These are phyloP conservation scores for Pisolithus albus DNA, from an alignment of 768 basidiomycete genomes.

Conservation along the genomic window DNA sequence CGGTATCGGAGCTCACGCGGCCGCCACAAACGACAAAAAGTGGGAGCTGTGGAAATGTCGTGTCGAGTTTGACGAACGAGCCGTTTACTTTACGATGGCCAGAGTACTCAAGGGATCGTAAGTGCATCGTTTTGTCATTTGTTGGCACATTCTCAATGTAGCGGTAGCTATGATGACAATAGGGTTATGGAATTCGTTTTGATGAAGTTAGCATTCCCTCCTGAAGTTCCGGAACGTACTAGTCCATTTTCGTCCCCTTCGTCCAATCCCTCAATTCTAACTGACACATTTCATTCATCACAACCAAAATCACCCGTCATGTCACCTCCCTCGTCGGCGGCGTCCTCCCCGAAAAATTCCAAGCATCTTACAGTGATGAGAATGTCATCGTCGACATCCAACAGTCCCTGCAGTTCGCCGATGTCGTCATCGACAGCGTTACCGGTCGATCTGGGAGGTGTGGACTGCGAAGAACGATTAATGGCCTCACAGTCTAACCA, in stretches of 20 bases:
- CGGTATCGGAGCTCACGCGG: conserved; percentile 9
- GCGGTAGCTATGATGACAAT: conserved; percentile 47
- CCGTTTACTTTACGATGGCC: conserved; percentile 73
- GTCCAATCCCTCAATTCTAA: conserved; percentile 5
- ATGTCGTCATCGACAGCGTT: conserved; percentile 15
- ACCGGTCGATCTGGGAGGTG: conserved; percentile 14
- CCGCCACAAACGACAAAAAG: conserved; percentile 23
- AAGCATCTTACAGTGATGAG: conserved; percentile 7
- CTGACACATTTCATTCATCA: conserved; percentile 12
- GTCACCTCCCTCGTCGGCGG: conserved; percentile 23
- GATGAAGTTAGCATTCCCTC: conserved; percentile 59
- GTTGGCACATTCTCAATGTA: conserved; percentile 2
- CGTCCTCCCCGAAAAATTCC: conserved; percentile 22
- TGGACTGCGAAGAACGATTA: conserved; percentile 13
- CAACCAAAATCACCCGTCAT: conserved; percentile 22
- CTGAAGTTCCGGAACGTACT: conserved; percentile 34
- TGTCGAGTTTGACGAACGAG: conserved; percentile 65
- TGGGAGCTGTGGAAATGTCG: conserved; percentile 79
- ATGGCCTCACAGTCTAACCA: neutral
- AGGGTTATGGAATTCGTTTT: conserved; percentile 66
- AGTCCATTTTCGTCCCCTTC: conserved; percentile 13
- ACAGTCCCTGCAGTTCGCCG: conserved; percentile 16
- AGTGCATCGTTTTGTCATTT: conserved; percentile 16
- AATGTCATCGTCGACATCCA: conserved; percentile 4
- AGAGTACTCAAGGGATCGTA: conserved; percentile 48